Base-by-base conservation (phyloP, 768 basidiomycete genomes). In the Podaxis sp. region DNA sequence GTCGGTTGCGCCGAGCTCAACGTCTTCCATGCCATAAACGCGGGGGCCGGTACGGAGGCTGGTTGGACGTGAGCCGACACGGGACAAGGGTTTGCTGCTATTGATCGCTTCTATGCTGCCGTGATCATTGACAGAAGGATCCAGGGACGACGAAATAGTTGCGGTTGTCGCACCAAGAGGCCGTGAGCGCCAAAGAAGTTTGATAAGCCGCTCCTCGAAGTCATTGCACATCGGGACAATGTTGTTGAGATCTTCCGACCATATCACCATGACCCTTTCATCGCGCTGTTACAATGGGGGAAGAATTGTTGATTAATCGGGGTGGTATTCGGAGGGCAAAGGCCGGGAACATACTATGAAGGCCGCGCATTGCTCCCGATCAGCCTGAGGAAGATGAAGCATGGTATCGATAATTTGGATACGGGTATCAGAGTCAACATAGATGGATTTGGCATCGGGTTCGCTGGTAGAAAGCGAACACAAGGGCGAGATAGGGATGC, bases 351-450 rank as follows among this genome's bases (percentile, higher is more conserved):
- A 65, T 62, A 89, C 89, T 69, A 93, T 86, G 71, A 95, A 95
- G 0, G 93, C 93, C 75, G 90, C 93, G 54, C 87, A 90, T 67
- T 95, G 93, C 64, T 94, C 92, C 76, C 90, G 89, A 68, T 94
- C 90, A 0, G 92, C 92, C 57, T 86, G 82, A 4, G 90, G 89
- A 42, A 95, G 86, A 70, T 84, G 79, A 62, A 86, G 75, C 79
- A 95, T 88, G 24, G 89, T 88, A 68, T 93, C 90, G 53, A 95
- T 71, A 64, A 95, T 84, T 72, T 94, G 93, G 57, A 95, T 94
- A 63, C 92, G 88, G 4, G 92, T 94, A 71, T 95, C 87, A 58
- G 83, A 76, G 74, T 95, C 92, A 69, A 95, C 86, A 65, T 86
- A 86, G 68, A 91, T 83, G 53, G 79, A 81, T 38, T 73, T 77